phyloP scores from a whole-genome alignment of 306 rosid species.

The Glycine soja region DNA sequence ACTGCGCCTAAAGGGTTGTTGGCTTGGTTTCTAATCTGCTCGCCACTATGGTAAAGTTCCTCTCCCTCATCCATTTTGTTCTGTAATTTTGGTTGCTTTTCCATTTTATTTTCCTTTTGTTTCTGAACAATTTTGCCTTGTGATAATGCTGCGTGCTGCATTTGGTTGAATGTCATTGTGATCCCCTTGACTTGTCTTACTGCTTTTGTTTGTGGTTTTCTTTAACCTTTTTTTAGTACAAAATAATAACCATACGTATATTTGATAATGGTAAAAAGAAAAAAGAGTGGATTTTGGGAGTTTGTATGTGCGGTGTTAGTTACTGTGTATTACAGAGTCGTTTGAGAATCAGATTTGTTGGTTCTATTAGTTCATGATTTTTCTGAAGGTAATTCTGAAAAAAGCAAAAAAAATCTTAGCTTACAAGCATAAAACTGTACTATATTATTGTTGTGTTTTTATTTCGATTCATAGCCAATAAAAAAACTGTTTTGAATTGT shows the following conservation, averaged over 20 bases:
- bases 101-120: not conserved
- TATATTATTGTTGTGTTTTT: not conserved
- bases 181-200: not conserved
- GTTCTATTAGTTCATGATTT: not conserved
- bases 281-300: not conserved
- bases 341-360: not conserved
- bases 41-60: constrained; percentile 35
- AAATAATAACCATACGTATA: not conserved
- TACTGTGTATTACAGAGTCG: not conserved
- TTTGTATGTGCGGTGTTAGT: not conserved
- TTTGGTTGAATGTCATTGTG: not conserved
- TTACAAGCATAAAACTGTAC: not conserved
- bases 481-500: not conserved
- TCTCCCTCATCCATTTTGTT: not conserved
- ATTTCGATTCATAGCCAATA: not conserved
- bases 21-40: constrained; percentile 15
- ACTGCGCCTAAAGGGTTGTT: not conserved
- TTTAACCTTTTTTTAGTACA: not conserved
- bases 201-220: not conserved
- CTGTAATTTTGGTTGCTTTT: not conserved
- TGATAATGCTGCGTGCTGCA: not conserved
- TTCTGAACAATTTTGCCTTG: constrained; percentile 9
- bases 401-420: too few species aligned
- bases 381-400: too few species aligned
- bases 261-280: too few species aligned